These are phyloP conservation scores for Fusarium clavum DNA, from an alignment of 2,329 filamentous ascomycete genomes.

Conservation along the genomic window DNA sequence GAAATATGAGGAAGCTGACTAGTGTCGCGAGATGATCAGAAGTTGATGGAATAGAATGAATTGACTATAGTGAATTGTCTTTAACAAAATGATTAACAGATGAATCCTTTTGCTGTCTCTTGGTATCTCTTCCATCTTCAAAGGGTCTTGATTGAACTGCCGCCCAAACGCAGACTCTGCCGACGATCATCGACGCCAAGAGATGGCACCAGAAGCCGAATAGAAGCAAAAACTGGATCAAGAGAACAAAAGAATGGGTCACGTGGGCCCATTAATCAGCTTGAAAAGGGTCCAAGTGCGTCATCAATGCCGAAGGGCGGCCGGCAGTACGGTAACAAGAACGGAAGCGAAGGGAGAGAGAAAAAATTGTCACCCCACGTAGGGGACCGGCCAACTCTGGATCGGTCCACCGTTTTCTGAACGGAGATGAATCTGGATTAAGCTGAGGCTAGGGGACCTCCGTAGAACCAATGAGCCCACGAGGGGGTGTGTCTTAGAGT, in stretches of 20 bases:
- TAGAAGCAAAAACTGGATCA: constrained; percentile 36
- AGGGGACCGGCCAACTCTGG: background rate
- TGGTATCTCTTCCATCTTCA: background rate
- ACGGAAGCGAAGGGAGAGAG: background rate
- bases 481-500: background rate
- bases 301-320: constrained; percentile 29
- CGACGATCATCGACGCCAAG: constrained; percentile 33
- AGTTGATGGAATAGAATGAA: background rate
- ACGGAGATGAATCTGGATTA: constrained; percentile 37
- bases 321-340: constrained; percentile 25
- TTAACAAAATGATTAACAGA: fast-evolving
- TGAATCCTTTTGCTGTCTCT: background rate
- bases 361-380: constrained; percentile 23
- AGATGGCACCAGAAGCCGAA: constrained; percentile 23
- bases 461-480: constrained; percentile 13
- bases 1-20: constrained; percentile 30
- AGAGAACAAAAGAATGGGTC: constrained; percentile 23
- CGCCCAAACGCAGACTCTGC: constrained; percentile 9
- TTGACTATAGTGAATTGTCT: fast-evolving
- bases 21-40: constrained; percentile 5
- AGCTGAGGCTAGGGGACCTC: constrained; percentile 11
- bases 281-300: constrained; percentile 21
- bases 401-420: constrained; percentile 34
- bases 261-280: constrained; percentile 10
- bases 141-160: background rate